Percentiles rank a stretch among this genome's conserved stretches.
Conservation (phyloP, 345 rosid genomes). For the Arabis alpina region DNA sequence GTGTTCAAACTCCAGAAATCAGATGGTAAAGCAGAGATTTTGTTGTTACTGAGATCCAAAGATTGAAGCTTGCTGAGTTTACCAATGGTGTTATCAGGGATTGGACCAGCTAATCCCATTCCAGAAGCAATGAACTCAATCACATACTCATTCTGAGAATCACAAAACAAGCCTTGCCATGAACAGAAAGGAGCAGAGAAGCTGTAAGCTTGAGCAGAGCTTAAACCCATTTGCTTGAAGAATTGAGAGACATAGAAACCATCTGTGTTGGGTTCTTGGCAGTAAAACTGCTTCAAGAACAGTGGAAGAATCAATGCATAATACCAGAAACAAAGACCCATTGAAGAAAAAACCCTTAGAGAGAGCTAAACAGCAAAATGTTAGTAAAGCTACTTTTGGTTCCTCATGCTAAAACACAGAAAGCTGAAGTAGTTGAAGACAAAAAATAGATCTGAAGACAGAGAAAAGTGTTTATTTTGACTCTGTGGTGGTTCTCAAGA, state of each 20-base stretch:
- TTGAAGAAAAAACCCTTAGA: constrained; percentile 27
- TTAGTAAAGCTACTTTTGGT: constrained; percentile 30
- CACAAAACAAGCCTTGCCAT: constrained; percentile 78
- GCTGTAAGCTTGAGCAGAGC: constrained; percentile 48
- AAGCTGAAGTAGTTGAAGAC: constrained; percentile 19
- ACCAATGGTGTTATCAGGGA: constrained; percentile 87
- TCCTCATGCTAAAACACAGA: constrained; percentile 30
- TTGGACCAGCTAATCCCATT: constrained; percentile 67
- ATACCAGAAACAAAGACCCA: constrained; percentile 64
- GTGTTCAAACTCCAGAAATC: constrained; percentile 89
- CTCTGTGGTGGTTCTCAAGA: constrained; percentile 44
- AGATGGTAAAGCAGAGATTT: constrained; percentile 75
- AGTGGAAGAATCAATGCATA: constrained; percentile 62
- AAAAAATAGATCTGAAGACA: constrained; percentile 39
- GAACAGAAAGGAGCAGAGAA: constrained; percentile 68
- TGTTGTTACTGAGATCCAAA: constrained; percentile 87
- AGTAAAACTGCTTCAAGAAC: constrained; percentile 53
- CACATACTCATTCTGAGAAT: constrained; percentile 57
- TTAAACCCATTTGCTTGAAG: constrained; percentile 60
- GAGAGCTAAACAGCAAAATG: constrained; percentile 15
- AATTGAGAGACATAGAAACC: constrained; percentile 75
- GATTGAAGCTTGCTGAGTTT: constrained; percentile 75
- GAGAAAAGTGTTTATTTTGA: constrained; percentile 33
- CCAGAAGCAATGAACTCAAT: constrained; percentile 57
- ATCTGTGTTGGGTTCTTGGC: constrained; percentile 88